Percentiles rank a stretch among this genome's conserved stretches.
phyloP scores from a whole-genome alignment of 768 basidiomycete genomes.

The Tricholoma bakamatsutake region DNA sequence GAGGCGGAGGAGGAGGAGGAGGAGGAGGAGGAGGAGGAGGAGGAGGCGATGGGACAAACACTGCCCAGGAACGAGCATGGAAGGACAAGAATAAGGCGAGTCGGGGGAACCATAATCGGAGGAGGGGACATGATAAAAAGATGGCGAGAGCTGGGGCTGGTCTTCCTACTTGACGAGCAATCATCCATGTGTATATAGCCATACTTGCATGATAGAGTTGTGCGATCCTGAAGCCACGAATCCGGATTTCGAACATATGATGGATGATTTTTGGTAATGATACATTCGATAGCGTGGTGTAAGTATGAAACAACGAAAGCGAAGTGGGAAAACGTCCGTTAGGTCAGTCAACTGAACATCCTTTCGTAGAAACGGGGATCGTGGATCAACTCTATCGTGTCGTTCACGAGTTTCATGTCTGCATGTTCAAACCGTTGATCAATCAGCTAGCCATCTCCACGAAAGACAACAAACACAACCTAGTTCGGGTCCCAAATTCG shows the following conservation, averaged over 20 bases:
- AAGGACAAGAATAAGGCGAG: constrained; percentile 78
- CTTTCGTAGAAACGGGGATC: constrained; percentile 46
- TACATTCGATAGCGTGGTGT: neutral
- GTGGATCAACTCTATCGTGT: constrained; percentile 55
- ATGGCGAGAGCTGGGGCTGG: constrained; percentile 62
- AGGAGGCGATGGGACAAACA: constrained; percentile 31
- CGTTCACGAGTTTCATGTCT: constrained; percentile 61
- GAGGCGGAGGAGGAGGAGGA: constrained; percentile 32
- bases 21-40: constrained; percentile 30
- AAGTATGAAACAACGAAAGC: neutral
- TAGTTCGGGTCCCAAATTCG: constrained; percentile 55
- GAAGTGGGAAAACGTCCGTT: neutral
- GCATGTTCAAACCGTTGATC: constrained; percentile 1
- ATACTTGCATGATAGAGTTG: neutral
- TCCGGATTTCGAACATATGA: neutral
- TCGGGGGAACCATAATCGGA: constrained; percentile 66
- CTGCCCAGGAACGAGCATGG: constrained; percentile 55
- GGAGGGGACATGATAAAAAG: constrained; percentile 86
- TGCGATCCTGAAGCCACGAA: neutral
- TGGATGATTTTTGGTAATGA: neutral
- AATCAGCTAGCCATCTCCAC: neutral
- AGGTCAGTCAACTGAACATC: constrained; percentile 32
- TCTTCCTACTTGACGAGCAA: constrained; percentile 5
- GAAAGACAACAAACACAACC: constrained; percentile 37
- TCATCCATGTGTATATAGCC: neutral